Evolutionary conservation across 2,329 filamentous ascomycete species (phyloP), one percentile per base, ranked within the genome.

Genomic region (Fusarium domesticum): DNA sequence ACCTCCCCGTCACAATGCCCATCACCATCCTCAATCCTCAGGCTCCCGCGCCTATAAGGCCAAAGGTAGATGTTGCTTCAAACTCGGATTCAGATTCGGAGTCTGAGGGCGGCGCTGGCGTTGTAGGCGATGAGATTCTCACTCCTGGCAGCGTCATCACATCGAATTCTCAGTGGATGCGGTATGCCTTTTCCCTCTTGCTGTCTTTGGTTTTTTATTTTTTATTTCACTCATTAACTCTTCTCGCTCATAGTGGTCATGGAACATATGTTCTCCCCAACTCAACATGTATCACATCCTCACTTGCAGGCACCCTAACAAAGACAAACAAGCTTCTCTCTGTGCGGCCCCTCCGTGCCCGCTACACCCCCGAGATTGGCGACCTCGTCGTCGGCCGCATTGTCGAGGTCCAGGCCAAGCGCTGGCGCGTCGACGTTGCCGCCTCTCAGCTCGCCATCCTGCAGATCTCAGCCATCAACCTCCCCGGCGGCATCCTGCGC

Each of bases 261-360:
- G 93, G 93, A 56, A 98, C 93, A 38, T 96, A 89, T 67, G 75
- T 87, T 36, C 78, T 80, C 15, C 68, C 77, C 5, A 66, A 72
- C 36, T 76, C 78, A 39, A 80, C 78, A 5, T 77, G 83, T 47
- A 98, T 98, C 63, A 81, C 86, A 45, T 91, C 89, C 37, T 95
- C 93, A 6, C 86, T 98, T 23, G 91, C 91, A 6, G 93, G 93
- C 60, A 92, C 86, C 6, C 77, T 97, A 28, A 84, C 87, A 63
- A 92, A 91, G 65, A 97, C 92, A 48, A 98, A 98, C 78, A 97
- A 96, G 68, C 84, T 98, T 37, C 84, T 98, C 54, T 95, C 89
- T 2, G 87, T 98, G 45, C 84, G 86, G 2, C 90, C 93, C 6
- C 77, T 98, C 3, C 89, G 91, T 50, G 91, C 93, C 15, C 86